Evolutionary conservation across 202 grass and related monocot species (phyloP).

Genomic region (Saccharum hybrid): DNA sequence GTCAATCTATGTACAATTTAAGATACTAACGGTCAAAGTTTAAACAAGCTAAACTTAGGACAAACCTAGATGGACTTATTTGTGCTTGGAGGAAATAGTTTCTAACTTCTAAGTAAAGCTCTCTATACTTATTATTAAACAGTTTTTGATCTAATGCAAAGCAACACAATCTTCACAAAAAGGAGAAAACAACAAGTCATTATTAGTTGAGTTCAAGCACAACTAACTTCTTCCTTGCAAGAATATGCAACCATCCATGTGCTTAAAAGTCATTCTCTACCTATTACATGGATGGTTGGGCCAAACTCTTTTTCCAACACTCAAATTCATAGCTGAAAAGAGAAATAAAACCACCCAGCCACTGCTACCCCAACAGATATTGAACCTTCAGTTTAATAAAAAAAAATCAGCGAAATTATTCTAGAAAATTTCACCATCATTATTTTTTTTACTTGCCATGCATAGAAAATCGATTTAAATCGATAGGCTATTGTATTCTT

Average conservation of each 20-base stretch:
- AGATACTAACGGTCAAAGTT: background rate
- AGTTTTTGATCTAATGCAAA: background rate
- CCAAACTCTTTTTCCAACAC: background rate
- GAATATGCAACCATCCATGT: slow-evolving; percentile 7
- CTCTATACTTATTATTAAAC: background rate
- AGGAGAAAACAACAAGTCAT: background rate
- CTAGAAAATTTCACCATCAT: background rate
- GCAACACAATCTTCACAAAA: background rate
- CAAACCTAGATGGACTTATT: background rate
- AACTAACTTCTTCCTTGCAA: slow-evolving; percentile 3
- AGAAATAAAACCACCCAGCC: background rate
- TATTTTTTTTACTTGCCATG: background rate
- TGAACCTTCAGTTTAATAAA: background rate
- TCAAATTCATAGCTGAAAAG: background rate
- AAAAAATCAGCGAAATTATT: background rate
- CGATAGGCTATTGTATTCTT: background rate
- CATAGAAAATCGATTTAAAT: background rate
- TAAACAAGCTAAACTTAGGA: background rate
- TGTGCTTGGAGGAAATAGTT: background rate
- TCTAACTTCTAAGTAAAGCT: background rate
- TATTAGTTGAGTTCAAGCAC: background rate
- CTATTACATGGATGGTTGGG: background rate
- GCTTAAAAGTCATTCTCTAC: background rate
- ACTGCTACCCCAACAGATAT: background rate
- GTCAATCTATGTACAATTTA: background rate